Conservation (phyloP, 208 protist genomes). For the Acanthamoeba rhysodes region DNA sequence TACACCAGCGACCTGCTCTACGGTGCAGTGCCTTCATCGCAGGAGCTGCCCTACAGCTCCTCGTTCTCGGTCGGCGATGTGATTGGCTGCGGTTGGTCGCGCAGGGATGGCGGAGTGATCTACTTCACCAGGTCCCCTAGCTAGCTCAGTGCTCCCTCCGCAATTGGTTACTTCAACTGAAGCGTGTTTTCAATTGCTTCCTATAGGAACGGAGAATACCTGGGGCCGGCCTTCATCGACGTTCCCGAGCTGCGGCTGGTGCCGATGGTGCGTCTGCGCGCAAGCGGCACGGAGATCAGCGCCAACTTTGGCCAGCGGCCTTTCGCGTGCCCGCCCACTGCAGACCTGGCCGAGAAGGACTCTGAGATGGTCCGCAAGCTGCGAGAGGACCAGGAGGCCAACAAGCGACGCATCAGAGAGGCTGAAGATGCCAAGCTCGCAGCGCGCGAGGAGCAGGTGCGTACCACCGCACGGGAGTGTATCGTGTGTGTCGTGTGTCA, state of each 20-base stretch:
- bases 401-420: slow-evolving; percentile 13
- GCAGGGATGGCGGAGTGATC: slow-evolving; percentile 17
- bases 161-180: neutral
- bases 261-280: slow-evolving; percentile 43
- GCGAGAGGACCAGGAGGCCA: slow-evolving; percentile 29
- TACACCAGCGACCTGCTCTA: slow-evolving; percentile 53
- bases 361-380: slow-evolving; percentile 66
- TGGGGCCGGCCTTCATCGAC: slow-evolving; percentile 73
- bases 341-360: slow-evolving; percentile 38
- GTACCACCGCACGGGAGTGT: neutral
- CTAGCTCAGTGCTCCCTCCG: neutral
- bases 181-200: neutral
- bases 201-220: slow-evolving; percentile 51
- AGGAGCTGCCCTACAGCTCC: slow-evolving; percentile 59
- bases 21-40: slow-evolving; percentile 16
- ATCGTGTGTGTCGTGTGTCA: neutral
- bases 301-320: slow-evolving; percentile 30
- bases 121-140: slow-evolving; percentile 74
- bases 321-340: slow-evolving; percentile 18
- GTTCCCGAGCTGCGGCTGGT: slow-evolving; percentile 38
- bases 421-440: slow-evolving; percentile 34
- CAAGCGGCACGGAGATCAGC: slow-evolving; percentile 54
- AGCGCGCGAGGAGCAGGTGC: slow-evolving; percentile 31
- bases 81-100: slow-evolving; percentile 78
- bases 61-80: slow-evolving; percentile 72